Percentiles rank a stretch among this genome's conserved stretches.
phyloP scores from a whole-genome alignment of 768 basidiomycete genomes.

The Infundibulicybe gibba region DNA sequence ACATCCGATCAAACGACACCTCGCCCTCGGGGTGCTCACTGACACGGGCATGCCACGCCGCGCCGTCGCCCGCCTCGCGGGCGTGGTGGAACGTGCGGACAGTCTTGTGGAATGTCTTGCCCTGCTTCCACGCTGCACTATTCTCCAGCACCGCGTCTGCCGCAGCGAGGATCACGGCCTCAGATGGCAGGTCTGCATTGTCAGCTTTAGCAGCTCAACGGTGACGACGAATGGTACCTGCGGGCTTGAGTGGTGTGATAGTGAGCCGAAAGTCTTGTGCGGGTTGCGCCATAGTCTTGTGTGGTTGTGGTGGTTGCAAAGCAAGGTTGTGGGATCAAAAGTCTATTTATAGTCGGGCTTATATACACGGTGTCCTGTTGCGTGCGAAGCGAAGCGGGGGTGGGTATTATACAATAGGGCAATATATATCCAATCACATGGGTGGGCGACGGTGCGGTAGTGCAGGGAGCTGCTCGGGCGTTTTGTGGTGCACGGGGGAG shows the following conservation, averaged over 20 bases:
- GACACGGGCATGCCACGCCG: slow-evolving; percentile 65
- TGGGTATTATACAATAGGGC: no score
- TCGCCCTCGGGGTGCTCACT: slow-evolving; percentile 66
- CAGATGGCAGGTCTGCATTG: slow-evolving; percentile 53
- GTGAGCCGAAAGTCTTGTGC: slow-evolving; percentile 9
- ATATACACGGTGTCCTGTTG: no score
- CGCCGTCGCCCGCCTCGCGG: slow-evolving; percentile 52
- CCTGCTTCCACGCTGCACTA: slow-evolving; percentile 59
- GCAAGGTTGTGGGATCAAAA: background rate
- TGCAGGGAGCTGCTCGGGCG: no score
- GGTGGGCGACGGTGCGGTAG: no score
- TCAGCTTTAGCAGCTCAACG: slow-evolving; percentile 1
- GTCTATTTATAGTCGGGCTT: no score
- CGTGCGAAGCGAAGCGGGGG: no score
- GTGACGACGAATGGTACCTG: slow-evolving; percentile 13
- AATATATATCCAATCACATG: no score
- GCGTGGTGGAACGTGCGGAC: slow-evolving; percentile 55
- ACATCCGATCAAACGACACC: slow-evolving; percentile 69
- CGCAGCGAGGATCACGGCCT: slow-evolving; percentile 51
- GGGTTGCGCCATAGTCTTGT: background rate
- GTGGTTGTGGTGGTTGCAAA: background rate
- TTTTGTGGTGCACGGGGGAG: no score
- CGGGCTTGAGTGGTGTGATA: slow-evolving; percentile 20
- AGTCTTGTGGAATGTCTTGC: slow-evolving; percentile 54
- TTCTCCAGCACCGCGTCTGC: slow-evolving; percentile 55